These are phyloP conservation scores for Solanum pimpinellifolium DNA, from an alignment of 257 asterid genomes.

Conservation along the genomic window DNA sequence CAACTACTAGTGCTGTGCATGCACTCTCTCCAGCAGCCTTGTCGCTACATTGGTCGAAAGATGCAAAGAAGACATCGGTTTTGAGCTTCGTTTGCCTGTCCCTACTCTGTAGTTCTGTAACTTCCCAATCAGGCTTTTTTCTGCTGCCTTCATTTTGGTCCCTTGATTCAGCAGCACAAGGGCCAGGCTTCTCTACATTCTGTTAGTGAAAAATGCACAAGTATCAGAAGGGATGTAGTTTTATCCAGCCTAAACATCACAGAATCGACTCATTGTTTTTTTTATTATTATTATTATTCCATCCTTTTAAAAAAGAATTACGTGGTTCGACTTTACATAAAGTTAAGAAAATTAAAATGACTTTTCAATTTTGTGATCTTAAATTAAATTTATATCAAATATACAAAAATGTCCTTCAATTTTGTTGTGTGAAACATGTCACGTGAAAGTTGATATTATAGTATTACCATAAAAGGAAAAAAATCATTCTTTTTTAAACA, in stretches of 20 bases:
- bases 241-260: neutral
- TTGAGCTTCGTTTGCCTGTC: constrained; percentile 48
- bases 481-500: too few species aligned
- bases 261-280: neutral
- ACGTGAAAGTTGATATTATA: too few species aligned
- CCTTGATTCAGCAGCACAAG: constrained; percentile 9
- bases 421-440: too few species aligned
- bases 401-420: too few species aligned
- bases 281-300: neutral
- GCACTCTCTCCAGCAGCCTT: constrained; percentile 72
- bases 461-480: too few species aligned
- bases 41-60: constrained; percentile 64
- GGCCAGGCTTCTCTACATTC: constrained; percentile 7
- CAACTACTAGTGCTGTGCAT: constrained; percentile 54
- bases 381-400: too few species aligned
- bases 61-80: constrained; percentile 47
- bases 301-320: too few species aligned
- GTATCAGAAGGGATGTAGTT: neutral
- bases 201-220: neutral
- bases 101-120: constrained; percentile 42
- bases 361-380: too few species aligned
- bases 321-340: too few species aligned
- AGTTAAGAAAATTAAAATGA: too few species aligned
- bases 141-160: neutral
- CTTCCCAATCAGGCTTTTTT: constrained; percentile 29